Percentiles rank a stretch among this genome's conserved stretches.
Conservation (phyloP, 495 filamentous ascomycete genomes). For the Talaromyces adpressus region DNA sequence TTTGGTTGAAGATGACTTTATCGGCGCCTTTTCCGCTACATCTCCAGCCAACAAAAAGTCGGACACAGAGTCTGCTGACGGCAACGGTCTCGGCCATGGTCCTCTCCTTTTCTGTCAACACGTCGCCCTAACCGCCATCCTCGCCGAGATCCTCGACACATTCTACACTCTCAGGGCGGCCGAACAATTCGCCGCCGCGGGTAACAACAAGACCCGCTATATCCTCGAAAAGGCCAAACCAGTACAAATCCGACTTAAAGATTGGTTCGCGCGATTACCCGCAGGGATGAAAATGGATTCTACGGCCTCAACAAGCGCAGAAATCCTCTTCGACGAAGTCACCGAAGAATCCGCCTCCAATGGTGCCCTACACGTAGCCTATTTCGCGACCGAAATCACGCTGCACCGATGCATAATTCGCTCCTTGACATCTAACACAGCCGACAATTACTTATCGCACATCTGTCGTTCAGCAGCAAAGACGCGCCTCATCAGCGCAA, state of each 20-base stretch:
- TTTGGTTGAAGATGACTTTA: slow-evolving; percentile 46
- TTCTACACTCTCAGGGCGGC: slow-evolving; percentile 55
- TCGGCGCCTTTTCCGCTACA: slow-evolving; percentile 27
- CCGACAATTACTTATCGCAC: slow-evolving; percentile 62
- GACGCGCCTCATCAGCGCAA: slow-evolving; percentile 48
- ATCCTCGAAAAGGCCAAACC: slow-evolving; percentile 56
- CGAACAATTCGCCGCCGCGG: slow-evolving; percentile 42
- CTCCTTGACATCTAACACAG: slow-evolving; percentile 35
- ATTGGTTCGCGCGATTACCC: slow-evolving; percentile 42
- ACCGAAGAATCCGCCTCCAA: slow-evolving; percentile 34
- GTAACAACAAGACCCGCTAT: slow-evolving; percentile 42
- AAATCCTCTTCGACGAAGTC: slow-evolving; percentile 28
- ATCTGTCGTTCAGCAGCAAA: slow-evolving; percentile 86
- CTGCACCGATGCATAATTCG: slow-evolving; percentile 55
- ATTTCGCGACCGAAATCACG: slow-evolving; percentile 56
- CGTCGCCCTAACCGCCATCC: slow-evolving; percentile 50
- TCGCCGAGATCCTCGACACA: slow-evolving; percentile 52
- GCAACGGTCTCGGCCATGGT: slow-evolving; percentile 32
- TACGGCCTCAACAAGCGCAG: slow-evolving; percentile 6
- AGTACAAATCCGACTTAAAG: slow-evolving; percentile 50
- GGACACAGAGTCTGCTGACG: slow-evolving; percentile 27
- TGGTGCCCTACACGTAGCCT: slow-evolving; percentile 53
- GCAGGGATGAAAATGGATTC: slow-evolving; percentile 20
- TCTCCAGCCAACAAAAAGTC: not conserved
- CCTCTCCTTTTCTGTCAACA: slow-evolving; percentile 51